phyloP scores from a whole-genome alignment of 257 asterid genomes.

The Apocynum venetum region DNA sequence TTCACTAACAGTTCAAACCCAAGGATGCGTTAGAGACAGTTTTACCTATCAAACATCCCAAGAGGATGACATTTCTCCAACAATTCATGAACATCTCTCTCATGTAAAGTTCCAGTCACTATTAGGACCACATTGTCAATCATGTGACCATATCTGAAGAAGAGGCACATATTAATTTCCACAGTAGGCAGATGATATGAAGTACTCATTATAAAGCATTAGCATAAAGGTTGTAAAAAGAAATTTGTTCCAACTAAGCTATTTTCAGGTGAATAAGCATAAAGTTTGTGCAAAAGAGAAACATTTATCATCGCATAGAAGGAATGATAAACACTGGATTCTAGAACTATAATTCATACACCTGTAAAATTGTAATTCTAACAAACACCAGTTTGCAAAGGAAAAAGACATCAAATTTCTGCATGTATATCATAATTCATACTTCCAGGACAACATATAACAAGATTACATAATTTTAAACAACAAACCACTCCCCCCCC shows the following conservation, averaged over 20 bases:
- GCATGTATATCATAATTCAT: neutral
- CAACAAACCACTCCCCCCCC: neutral
- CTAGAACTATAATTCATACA: neutral
- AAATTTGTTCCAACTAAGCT: neutral
- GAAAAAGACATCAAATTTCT: neutral
- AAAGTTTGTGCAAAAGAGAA: neutral
- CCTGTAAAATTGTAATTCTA: neutral
- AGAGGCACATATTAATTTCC: constrained; percentile 11
- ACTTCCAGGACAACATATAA: neutral
- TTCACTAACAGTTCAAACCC: neutral
- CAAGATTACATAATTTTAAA: neutral
- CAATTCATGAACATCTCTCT: constrained; percentile 92
- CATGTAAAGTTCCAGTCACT: constrained; percentile 94
- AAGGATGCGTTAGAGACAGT: constrained; percentile 16
- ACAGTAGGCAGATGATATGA: neutral
- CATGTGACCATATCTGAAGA: constrained; percentile 84
- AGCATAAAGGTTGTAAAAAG: neutral
- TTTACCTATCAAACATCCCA: constrained; percentile 98
- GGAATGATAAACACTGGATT: neutral
- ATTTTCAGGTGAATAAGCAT: neutral
- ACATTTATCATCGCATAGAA: neutral
- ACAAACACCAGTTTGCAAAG: neutral
- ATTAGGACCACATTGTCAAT: constrained; percentile 89
- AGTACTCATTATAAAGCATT: neutral
- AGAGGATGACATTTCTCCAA: constrained; percentile 93